Percentiles rank a stretch among this genome's conserved stretches.
Evolutionary conservation across 202 grass and related monocot species (phyloP).

Genomic region (Schoenoplectus triqueter): DNA sequence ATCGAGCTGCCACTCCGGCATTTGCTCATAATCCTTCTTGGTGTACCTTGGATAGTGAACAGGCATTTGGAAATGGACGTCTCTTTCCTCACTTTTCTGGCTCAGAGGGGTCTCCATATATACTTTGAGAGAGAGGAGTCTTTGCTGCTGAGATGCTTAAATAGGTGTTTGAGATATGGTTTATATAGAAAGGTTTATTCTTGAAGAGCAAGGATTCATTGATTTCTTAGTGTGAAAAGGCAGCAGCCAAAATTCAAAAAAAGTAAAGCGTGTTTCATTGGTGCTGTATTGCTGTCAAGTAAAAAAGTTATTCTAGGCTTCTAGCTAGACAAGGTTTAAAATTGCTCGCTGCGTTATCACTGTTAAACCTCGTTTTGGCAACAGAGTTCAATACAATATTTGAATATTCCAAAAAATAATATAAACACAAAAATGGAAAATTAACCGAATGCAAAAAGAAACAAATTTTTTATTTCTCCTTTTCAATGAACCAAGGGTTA

Average conservation of each 20-base stretch:
- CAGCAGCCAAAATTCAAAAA: not conserved
- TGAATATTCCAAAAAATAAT: not conserved
- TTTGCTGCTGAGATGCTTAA: not conserved
- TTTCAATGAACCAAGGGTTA: no score
- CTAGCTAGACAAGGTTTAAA: not conserved
- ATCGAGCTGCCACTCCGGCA: slow-evolving; percentile 96
- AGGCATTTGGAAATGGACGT: slow-evolving; percentile 73
- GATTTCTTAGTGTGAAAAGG: not conserved
- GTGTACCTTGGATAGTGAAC: slow-evolving; percentile 86
- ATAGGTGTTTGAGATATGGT: not conserved
- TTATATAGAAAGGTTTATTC: not conserved
- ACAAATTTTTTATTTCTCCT: no score
- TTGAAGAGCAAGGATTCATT: not conserved
- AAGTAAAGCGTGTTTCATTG: not conserved
- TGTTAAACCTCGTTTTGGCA: not conserved
- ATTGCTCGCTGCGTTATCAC: not conserved
- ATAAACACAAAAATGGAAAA: not conserved
- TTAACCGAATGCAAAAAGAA: no score
- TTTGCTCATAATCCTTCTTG: slow-evolving; percentile 69
- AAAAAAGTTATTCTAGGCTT: no score
- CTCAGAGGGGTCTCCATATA: slow-evolving; percentile 13
- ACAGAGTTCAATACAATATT: slow-evolving; percentile 7
- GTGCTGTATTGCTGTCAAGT: not conserved
- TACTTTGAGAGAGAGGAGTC: not conserved
- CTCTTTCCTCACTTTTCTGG: slow-evolving; percentile 10